Evolutionary conservation across 768 basidiomycete genomes (phyloP).

Genomic region (Auriscalpium microsporum): DNA sequence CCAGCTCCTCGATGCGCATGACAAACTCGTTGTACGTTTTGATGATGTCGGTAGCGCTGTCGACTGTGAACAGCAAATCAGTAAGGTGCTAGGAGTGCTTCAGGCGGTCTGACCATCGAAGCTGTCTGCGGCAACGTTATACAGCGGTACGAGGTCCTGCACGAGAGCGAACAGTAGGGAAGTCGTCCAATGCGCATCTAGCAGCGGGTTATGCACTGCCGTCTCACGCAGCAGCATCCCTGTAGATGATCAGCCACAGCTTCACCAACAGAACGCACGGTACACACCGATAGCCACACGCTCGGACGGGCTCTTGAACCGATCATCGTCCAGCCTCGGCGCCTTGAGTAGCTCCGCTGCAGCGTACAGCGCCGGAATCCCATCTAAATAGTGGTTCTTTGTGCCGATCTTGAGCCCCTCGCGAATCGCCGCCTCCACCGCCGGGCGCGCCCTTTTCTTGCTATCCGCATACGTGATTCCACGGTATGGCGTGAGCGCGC

Average conservation of each 20-base stretch:
- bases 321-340: conserved; percentile 26
- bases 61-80: conserved; percentile 25
- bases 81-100: conserved; percentile 11
- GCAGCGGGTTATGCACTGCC: conserved; percentile 51
- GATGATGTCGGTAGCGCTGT: conserved; percentile 40
- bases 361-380: conserved; percentile 57
- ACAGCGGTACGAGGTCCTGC: conserved; percentile 55
- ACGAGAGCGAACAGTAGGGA: conserved; percentile 71
- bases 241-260: conserved; percentile 15
- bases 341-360: conserved; percentile 39
- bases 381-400: conserved; percentile 71
- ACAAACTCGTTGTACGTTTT: conserved; percentile 60
- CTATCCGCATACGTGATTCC: conserved; percentile 49
- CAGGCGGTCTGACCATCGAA: conserved; percentile 35
- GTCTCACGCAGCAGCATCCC: conserved; percentile 65
- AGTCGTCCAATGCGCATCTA: conserved; percentile 61
- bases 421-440: conserved; percentile 63
- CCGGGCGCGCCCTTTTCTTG: conserved; percentile 53
- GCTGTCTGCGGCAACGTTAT: conserved; percentile 30
- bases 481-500: conserved; percentile 65
- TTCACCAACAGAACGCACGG: not conserved
- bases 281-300: conserved; percentile 51
- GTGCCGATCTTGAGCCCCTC: conserved; percentile 80
- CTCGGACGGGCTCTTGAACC: conserved; percentile 34
- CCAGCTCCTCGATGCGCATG: conserved; percentile 49